Base-by-base conservation (phyloP, 2,329 filamentous ascomycete genomes). In the Colletotrichum sp. region DNA sequence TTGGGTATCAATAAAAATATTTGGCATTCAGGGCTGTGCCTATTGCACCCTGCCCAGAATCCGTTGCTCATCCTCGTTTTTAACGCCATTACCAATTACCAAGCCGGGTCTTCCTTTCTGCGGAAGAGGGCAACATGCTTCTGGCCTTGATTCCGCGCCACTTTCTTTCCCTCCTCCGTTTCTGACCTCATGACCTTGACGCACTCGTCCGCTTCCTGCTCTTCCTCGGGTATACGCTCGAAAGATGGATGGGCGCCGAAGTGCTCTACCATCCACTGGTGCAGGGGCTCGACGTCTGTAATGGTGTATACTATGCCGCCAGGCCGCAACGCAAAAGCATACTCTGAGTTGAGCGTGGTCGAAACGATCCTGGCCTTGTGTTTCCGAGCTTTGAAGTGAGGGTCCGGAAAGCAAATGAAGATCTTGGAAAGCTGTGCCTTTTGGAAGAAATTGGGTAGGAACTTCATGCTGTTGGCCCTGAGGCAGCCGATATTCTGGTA, bases 81-180 rank as follows among this genome's bases (percentile, higher is more conserved):
- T 11, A n/a, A 39, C 12, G 30, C n/a, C 34, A 15, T 71, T 36
- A 92, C 95, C 95, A 98, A 15, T 71, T 36, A 92, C 95, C 95
- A 98, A 22, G 91, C 89, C 9, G 95, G 96, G 86, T 98, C 94
- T 82, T 94, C 93, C 77, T 93, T 86, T 77, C 97, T 92, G 81
- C 94, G 91, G 84, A 97, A 99, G 66, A 98, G 91, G 55, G 96
- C 96, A 64, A 98, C 94, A 85, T 94, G 98, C 86, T 98, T 99
- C 82, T 92, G 91, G 0, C 97, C 97, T 57, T 94, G 92, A 85
- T 98, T 98, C 82, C 97, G 91, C 80, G 93, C 92, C 16, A 99
- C 97, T 87, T 99, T 99, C 88, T 98, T 98, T 39, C 96, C 95
- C 87, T 99, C 98, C 84, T 99, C 97, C 5, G 98, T 99, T 86